Base-by-base conservation (phyloP, 2,329 filamentous ascomycete genomes). In the Fusarium caatingaense region DNA sequence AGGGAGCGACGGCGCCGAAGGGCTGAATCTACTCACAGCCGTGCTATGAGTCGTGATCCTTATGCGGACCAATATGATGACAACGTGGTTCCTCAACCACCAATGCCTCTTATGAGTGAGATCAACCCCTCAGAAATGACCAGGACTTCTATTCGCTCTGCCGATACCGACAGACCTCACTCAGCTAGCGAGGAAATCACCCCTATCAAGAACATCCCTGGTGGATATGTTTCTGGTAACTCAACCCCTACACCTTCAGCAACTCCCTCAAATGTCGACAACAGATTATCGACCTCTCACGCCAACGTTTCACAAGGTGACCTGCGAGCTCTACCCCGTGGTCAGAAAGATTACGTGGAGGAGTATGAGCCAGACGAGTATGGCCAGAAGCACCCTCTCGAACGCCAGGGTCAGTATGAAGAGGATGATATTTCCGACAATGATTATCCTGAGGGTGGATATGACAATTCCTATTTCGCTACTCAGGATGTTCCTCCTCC, bases 81-180 rank as follows among this genome's bases (percentile, higher is more conserved):
- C 63, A 85, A 88, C 54, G 83, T 89, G 21, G 87, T 92, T 16
- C 84, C 84, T 12, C 79, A 81, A 8, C 91, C 94, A 9, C 93
- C 93, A 8, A 93, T 98, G 91, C 95, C 95, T 5, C 86, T 97
- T 67, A 91, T 92, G 79, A 97, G 94, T 79, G 93, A 93, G 59
- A 88, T 97, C 60, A 92, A 93, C 70, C 89, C 92, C 44, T 97
- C 95, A 0, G 94, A 98, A 54, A 80, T 98, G 58, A 98, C 95
- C 1, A 87, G 95, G 72, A 92, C 92, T 18, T 98, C 95, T 0
- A 93, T 98, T 56, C 81, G 96, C 20, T 96, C 94, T 8, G 92
- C 93, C 30, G 90, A 92, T 28, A 93, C 92, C 0, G 93, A 93
- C 69, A 84, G 89, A 54, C 91, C 92, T 18, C 85, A 87, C 48